Conservation (phyloP, 768 basidiomycete genomes). For the Tulasnella sp. region DNA sequence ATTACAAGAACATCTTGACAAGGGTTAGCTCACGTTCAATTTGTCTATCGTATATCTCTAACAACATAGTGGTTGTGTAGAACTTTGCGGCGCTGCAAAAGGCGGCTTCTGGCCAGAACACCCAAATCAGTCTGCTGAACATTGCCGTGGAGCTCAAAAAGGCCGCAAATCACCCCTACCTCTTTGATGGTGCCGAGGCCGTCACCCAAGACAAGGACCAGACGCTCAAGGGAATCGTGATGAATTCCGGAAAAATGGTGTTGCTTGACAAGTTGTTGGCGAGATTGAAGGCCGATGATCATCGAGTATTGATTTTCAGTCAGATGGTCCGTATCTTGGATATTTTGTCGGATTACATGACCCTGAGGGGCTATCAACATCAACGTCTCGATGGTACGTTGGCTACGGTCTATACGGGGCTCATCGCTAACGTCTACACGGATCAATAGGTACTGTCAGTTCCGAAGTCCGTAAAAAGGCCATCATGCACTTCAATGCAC, state of each 20-base stretch:
- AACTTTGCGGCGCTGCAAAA: slow-evolving; percentile 90
- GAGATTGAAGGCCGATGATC: slow-evolving; percentile 79
- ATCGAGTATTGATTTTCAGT: slow-evolving; percentile 96
- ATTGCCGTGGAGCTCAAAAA: slow-evolving; percentile 99
- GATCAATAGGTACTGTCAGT: slow-evolving; percentile 41
- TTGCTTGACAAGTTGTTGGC: slow-evolving; percentile 92
- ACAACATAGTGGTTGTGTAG: slow-evolving; percentile 31
- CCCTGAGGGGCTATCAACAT: slow-evolving; percentile 74
- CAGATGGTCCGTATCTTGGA: slow-evolving; percentile 99
- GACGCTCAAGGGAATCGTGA: slow-evolving; percentile 86
- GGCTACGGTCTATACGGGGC: neutral
- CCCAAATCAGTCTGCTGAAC: slow-evolving; percentile 90
- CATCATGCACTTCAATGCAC: slow-evolving; percentile 93
- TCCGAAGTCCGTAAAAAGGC: slow-evolving; percentile 89
- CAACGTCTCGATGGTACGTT: slow-evolving; percentile 81
- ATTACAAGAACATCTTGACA: slow-evolving; percentile 96
- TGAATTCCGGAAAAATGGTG: slow-evolving; percentile 98
- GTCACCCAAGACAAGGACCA: slow-evolving; percentile 55
- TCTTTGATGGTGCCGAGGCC: slow-evolving; percentile 91
- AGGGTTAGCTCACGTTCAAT: slow-evolving; percentile 39
- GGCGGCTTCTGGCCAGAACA: slow-evolving; percentile 66
- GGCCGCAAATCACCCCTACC: slow-evolving; percentile 93
- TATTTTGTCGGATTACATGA: slow-evolving; percentile 96
- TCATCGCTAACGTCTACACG: neutral
- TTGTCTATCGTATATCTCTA: neutral